Base-by-base conservation (phyloP, 768 basidiomycete species). In the Holtermannia corniformis region DNA sequence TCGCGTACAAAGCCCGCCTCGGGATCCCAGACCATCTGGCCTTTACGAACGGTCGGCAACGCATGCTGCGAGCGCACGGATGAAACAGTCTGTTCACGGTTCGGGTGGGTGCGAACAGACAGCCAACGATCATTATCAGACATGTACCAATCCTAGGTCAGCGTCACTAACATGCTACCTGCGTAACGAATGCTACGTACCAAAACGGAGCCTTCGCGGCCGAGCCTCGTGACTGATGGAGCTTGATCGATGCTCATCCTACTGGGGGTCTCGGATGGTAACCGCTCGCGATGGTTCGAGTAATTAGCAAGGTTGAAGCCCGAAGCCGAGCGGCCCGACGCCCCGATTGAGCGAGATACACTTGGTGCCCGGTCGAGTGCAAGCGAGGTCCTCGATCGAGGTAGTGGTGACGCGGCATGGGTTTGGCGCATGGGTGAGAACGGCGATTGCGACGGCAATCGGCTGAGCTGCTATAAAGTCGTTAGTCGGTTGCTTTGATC, bases 1-100 rank as follows among this genome's bases (percentile, higher is more conserved):
- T 65, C 64, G 20, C 67, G 23, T 4, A 65, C 62, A 44, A 68
- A 68, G 12, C 64, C 67, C 49, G 62, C 59, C 20, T 63, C 61
- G 11, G 52, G 56, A 41, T 63, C 55, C 64, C 64, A 68, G 12
- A 68, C 64, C 47, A 68, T 16, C 44, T 62, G 67, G 41, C 67
- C 67, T 48, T 58, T 58, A n/a, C 64, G 41, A 3, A 65, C 61
- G 3, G 62, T 49, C 23, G 63, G 54, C 37, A 54, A 37, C 32
- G 32, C 7, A 37, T 16, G 10, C 32, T 7, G 7, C 7, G 7
- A 7, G 7, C 32, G 7, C 7, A 16, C 16, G 10, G 32, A 37
- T 7, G 32, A 7, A 7, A 37, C 32, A 37, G 32, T 7, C 32
- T 37, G 32, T 37, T 37, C 32, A 37, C 32, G 32, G 16, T 37